A percentile compares a stretch with the other conserved stretches of the same genome.
Evolutionary conservation across 345 rosid species (phyloP).

Genomic region (Salix exigua): DNA sequence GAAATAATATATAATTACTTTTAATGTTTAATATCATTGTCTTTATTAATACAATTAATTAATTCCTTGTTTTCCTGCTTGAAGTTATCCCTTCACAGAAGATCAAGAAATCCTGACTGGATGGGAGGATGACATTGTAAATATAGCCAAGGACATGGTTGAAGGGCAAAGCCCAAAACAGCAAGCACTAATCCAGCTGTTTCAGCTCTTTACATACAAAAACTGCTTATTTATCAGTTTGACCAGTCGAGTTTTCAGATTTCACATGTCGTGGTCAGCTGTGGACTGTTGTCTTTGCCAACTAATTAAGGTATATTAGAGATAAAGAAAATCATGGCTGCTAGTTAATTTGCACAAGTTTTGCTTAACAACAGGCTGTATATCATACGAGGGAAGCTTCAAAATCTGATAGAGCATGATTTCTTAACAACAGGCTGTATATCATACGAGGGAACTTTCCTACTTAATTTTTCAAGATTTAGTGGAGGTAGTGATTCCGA

Average conservation of each 20-base stretch:
- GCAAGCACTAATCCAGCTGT: constrained; percentile 27
- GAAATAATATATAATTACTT: no score
- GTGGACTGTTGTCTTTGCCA: no score
- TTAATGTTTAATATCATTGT: background rate
- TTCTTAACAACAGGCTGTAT: no score
- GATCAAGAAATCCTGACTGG: constrained; percentile 42
- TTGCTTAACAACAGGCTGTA: constrained; percentile 38
- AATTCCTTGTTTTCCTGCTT: background rate
- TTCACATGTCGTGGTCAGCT: background rate
- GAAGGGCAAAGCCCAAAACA: constrained; percentile 61
- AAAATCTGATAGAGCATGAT: constrained; percentile 49
- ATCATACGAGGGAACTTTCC: background rate
- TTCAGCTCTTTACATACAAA: background rate
- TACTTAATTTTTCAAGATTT: no score
- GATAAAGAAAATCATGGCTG: background rate
- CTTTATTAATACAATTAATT: background rate
- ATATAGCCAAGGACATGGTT: constrained; percentile 47
- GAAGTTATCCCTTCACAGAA: constrained; percentile 35
- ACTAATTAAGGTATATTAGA: background rate
- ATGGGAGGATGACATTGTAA: constrained; percentile 61
- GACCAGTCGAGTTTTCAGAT: no score
- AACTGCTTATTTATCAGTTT: no score
- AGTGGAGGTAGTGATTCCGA: no score
- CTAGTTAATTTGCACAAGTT: background rate
- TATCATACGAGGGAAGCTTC: constrained; percentile 50